Conservation (phyloP, 176 grass and related monocot species). For the Carex myosuroides region DNA sequence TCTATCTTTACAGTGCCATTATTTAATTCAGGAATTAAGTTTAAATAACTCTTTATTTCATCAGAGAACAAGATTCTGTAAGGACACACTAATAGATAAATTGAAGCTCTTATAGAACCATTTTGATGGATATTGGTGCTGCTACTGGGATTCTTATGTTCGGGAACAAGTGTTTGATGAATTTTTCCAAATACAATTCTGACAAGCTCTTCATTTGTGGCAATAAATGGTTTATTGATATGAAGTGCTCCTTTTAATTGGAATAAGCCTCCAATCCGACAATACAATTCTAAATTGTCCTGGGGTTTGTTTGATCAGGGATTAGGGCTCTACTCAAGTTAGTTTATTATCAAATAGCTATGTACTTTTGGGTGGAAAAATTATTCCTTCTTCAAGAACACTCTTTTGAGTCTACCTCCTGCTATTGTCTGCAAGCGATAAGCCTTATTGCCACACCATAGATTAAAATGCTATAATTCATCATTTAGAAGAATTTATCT, state of each 20-base stretch:
- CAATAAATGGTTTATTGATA: slow-evolving; percentile 3
- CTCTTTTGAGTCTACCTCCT: neutral
- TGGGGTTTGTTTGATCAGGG: neutral
- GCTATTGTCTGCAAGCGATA: neutral
- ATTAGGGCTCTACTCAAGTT: neutral
- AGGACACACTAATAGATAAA: slow-evolving; percentile 1
- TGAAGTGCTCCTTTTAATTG: neutral
- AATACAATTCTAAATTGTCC: neutral
- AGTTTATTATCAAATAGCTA: neutral
- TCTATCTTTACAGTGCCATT: neutral
- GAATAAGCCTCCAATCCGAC: neutral
- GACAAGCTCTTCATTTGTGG: neutral
- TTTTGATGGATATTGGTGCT: neutral
- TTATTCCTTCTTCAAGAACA: neutral
- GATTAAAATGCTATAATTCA: neutral
- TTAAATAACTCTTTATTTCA: neutral
- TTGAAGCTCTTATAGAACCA: neutral
- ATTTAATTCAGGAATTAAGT: neutral
- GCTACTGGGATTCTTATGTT: neutral
- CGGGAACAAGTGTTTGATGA: neutral
- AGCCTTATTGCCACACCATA: neutral
- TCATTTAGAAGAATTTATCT: neutral
- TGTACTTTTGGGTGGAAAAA: neutral
- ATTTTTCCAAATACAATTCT: neutral
- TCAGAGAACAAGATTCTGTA: neutral